Evolutionary conservation across 2,329 filamentous ascomycete species (phyloP).

Genomic region (Diaporthe ilicicola): DNA sequence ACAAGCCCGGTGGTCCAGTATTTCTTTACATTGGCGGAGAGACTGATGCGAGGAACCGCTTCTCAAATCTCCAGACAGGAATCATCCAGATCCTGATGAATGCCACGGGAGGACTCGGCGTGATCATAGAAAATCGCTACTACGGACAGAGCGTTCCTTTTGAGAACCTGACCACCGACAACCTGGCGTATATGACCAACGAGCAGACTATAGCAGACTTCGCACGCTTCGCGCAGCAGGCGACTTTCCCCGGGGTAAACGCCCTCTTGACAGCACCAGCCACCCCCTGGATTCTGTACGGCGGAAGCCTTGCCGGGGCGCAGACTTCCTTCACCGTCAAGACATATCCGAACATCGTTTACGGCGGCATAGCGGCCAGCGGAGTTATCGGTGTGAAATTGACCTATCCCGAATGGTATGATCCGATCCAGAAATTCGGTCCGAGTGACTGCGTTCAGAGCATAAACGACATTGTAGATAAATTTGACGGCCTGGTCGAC

Average conservation of each 20-base stretch:
- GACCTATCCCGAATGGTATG: conserved; percentile 59
- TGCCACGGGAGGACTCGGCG: conserved; percentile 60
- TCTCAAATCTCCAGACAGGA: conserved; percentile 42
- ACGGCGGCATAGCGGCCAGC: conserved; percentile 58
- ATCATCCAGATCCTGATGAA: conserved; percentile 63
- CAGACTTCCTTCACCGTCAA: conserved; percentile 51
- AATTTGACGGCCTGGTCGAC: conserved; percentile 55
- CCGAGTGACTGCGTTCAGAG: conserved; percentile 58
- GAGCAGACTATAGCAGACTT: conserved; percentile 63
- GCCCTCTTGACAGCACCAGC: conserved; percentile 50
- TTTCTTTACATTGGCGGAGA: conserved; percentile 45
- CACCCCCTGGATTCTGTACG: conserved; percentile 42
- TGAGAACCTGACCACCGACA: conserved; percentile 56
- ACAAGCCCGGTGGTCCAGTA: conserved; percentile 59
- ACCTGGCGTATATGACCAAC: conserved; percentile 57
- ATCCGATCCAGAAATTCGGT: conserved; percentile 57
- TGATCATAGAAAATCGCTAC: conserved; percentile 62
- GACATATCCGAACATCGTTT: conserved; percentile 53
- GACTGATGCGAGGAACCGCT: conserved; percentile 41
- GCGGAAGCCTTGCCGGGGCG: conserved; percentile 30
- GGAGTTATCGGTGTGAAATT: conserved; percentile 51
- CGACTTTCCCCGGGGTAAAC: conserved; percentile 51
- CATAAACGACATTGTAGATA: conserved; percentile 58
- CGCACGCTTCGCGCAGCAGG: conserved; percentile 59
- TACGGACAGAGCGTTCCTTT: conserved; percentile 60